Conservation (phyloP, 2,329 filamentous ascomycete genomes). For the Calonectria henricotiae region DNA sequence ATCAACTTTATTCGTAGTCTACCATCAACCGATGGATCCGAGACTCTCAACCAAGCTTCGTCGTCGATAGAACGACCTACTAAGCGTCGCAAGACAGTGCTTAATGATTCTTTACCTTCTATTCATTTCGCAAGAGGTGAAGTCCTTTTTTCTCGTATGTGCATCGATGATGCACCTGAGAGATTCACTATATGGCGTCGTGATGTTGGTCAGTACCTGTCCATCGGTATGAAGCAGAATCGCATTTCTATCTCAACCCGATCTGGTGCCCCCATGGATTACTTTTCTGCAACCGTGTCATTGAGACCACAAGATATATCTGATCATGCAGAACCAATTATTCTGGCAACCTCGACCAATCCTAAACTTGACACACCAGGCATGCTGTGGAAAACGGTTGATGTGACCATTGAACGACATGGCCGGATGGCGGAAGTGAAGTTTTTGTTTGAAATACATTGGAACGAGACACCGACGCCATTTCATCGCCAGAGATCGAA, state of each 20-base stretch:
- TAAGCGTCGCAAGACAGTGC: slow-evolving; percentile 56
- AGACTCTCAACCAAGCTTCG: slow-evolving; percentile 30
- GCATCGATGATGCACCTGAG: slow-evolving; percentile 35
- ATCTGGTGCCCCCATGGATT: slow-evolving; percentile 29
- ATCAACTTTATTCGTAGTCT: slow-evolving; percentile 48
- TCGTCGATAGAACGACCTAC: slow-evolving; percentile 43
- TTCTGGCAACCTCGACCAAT: slow-evolving; percentile 38
- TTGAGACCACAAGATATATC: slow-evolving; percentile 48
- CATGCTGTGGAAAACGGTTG: slow-evolving; percentile 58
- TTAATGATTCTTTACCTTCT: slow-evolving; percentile 33
- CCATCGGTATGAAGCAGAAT: slow-evolving; percentile 38
- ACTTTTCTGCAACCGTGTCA: slow-evolving; percentile 41
- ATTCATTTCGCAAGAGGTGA: slow-evolving; percentile 52
- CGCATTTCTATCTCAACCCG: slow-evolving; percentile 45
- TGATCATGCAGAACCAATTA: slow-evolving; percentile 42
- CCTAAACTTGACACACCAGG: slow-evolving; percentile 49
- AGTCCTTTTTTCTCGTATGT: slow-evolving; percentile 52
- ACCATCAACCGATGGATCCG: slow-evolving; percentile 38
- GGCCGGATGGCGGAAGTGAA: slow-evolving; percentile 51
- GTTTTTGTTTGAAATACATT: slow-evolving; percentile 60
- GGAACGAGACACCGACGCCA: slow-evolving; percentile 61
- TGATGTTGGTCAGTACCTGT: slow-evolving; percentile 48
- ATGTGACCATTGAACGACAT: slow-evolving; percentile 54
- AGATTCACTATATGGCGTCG: slow-evolving; percentile 34
- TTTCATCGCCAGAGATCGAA: slow-evolving; percentile 40